A percentile compares a stretch with the other conserved stretches of the same genome.
Conservation (phyloP, 345 rosid genomes). For the Hibiscus trionum region DNA sequence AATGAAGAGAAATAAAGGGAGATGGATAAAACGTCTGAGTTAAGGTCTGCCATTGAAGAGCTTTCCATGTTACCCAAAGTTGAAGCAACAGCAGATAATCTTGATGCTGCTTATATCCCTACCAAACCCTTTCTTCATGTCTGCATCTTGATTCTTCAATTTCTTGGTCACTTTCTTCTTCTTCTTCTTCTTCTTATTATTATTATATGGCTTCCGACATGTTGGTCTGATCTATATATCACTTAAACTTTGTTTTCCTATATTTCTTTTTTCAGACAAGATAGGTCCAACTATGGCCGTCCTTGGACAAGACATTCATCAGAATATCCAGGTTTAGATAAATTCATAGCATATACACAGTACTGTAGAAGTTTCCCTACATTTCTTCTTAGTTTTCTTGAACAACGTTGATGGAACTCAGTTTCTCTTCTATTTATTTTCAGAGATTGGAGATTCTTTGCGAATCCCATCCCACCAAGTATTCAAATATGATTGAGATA, state of each 20-base stretch:
- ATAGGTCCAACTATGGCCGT: constrained; percentile 96
- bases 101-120: constrained; percentile 36
- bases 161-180: constrained; percentile 57
- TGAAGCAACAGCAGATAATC: constrained; percentile 23
- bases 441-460: constrained; percentile 68
- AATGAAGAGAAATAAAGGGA: constrained; percentile 67
- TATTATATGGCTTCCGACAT: neutral
- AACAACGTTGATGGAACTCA: neutral
- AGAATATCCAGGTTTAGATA: constrained; percentile 60
- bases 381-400: too few species aligned
- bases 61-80: constrained; percentile 36
- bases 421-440: neutral
- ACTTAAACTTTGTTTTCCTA: neutral
- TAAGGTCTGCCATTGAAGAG: constrained; percentile 75
- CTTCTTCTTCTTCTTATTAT: neutral
- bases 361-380: too few species aligned
- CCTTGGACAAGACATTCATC: constrained; percentile 74
- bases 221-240: neutral
- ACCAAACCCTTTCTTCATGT: constrained; percentile 57
- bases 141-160: constrained; percentile 61
- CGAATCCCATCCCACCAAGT: constrained; percentile 47
- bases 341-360: neutral
- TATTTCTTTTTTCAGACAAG: constrained; percentile 58
- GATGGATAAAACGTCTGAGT: constrained; percentile 59
- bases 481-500: constrained; percentile 58